Base-by-base conservation (phyloP, 257 asterid species). In the Eucommia ulmoides region DNA sequence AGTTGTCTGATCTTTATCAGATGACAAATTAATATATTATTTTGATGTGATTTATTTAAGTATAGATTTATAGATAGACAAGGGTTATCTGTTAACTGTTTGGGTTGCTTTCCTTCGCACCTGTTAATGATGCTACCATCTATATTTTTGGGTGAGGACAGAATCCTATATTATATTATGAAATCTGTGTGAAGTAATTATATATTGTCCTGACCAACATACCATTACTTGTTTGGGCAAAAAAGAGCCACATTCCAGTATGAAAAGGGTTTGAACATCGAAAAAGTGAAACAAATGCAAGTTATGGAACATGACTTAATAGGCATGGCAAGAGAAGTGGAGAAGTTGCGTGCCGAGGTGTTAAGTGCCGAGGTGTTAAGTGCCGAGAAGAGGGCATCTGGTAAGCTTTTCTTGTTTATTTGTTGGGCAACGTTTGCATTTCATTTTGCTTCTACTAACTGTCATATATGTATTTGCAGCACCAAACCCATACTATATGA, bases 201-300 rank as follows among this genome's bases (percentile, higher is more conserved):
- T 20, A 50, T 10, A 8, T 9, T 23, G 11, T 22, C 19, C 3
- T 22, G n/a, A n/a, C n/a, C n/a, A n/a, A n/a, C n/a, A n/a, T n/a
- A n/a, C 50, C 51, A 45, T 29, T 23, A 41, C 25, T 59, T 15
- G 55, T 38, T 38, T 54, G 56, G 41, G 22, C 35, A 55, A 66
- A 49, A 89, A 49, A 89, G 98, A 48, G 64, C 68, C 66, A 77
- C 84, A 19, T 91, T 91, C 41, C 84, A 78, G 65, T 58, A 66
- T n/a, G 93, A 86, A 63, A 91, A 86, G 62, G 72, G 81, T 46
- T 23, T 56, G 26, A 91, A 86, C 67, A 55, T 33, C 16, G 82
- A 70, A 42, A 81, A 82, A 70, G 93, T 91, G 52, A 80, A 80
- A 51, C 62, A 75, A 57, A 54, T 83, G 96, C 66, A 75, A 71